Evolutionary conservation across 352 stramenopile species (phyloP), one percentile per base, ranked within the genome.

Genomic region (Globisporangium paddicum): DNA sequence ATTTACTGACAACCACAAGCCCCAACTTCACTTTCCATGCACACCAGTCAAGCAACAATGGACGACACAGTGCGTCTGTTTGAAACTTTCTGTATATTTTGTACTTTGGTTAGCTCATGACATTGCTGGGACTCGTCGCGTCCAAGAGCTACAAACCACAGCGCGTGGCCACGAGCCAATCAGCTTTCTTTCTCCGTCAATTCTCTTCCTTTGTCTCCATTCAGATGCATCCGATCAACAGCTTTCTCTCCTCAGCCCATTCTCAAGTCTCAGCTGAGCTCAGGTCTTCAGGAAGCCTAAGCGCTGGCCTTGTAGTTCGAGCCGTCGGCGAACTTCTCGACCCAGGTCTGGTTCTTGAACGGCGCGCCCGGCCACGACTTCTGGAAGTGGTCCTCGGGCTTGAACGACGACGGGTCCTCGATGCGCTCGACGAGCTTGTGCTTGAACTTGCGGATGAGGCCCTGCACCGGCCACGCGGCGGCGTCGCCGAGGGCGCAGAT

Each of bases 401-500:
- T 97, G 73, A 98, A 98, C 58, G 77, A 90, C 46, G 87, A 86
- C 25, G 94, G 91, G 78, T 99, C 89, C 50, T 98, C 95, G 72
- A 99, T 98, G 55, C 97, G 93, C 69, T 99, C 93, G 60, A 98
- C 95, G 60, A 99, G 88, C 73, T 99, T 97, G 75, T 98, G 93
- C 77, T 98, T 97, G 77, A 99, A 99, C 76, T 98, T 97, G 67
- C 96, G 82, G 66, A 99, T 97, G 52, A 99, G 77, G 65, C 98
- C 97, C 78, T 99, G 97, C 40, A 99, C 95, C n/a, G 98, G 98
- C 98, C 97, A 99, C 23, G 97, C 97, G 21, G 98, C 98, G 25
- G 98, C 98, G 72, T 99, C 98, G 57, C 97, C 98, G 13, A 99
- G 73, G 28, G 97, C 98, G 79, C 98, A 99, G 76, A 99, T 99